Evolutionary conservation across 1,284 basidiomycete genomes (phyloP), one percentile per base, ranked within the genome.

Genomic region (Exobasidium cylindrosporum): DNA sequence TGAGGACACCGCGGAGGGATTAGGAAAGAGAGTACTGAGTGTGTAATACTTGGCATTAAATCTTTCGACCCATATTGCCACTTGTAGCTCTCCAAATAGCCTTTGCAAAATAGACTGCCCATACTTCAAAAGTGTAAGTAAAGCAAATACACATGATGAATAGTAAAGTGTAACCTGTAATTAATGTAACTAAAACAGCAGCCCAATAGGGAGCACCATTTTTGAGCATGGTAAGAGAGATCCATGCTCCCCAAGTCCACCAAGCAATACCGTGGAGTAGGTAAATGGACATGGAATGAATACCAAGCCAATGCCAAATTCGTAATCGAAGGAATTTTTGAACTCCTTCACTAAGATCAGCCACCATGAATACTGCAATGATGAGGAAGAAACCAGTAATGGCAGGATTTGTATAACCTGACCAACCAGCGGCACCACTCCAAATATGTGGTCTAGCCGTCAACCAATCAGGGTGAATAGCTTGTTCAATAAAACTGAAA

Each of bases 231-330:
- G 57, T 62, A 13, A 75, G 49, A 44, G 63, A 69, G 46, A 72
- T 46, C 72, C 72, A 73, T 1, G 71, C 70, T 1, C 67, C 65
- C 72, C 72, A 74, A 0, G 67, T 66, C 73, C 73, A 75, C 54
- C 63, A 75, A 7, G 72, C 52, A 7, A 75, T 66, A 55, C 73
- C 73, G 45, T 58, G 73, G 60, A 65, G 66, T 59, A 75, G 58
- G 60, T 72, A 75, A 44, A 72, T 61, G 21, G 70, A 66, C 46
- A 75, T 72, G 3, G 73, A 68, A 53, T 74, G 63, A 35, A 47
- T 59, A 17, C 73, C 73, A 61, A 75, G 62, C 46, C 67, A 69
- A 57, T 66, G 63, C 72, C 72, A 75, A 26, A 73, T n/a, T 3
- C 64, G 60, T 40, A 75, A 54, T 7, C 65, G 57, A 68, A 73